These are phyloP conservation scores for Raphanus sativus DNA, from an alignment of 345 rosid genomes.

Conservation along the genomic window DNA sequence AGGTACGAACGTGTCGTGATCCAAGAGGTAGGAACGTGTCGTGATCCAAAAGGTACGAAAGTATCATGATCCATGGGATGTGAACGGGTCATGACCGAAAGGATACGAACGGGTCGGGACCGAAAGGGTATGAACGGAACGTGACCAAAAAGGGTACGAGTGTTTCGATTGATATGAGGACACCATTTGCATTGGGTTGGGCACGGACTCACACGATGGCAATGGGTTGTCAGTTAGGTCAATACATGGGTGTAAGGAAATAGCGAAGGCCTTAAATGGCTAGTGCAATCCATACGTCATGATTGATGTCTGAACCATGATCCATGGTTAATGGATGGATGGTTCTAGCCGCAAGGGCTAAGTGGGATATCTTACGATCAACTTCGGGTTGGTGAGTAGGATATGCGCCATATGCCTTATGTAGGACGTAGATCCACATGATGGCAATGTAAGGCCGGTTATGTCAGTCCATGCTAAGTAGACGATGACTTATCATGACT, in stretches of 20 bases:
- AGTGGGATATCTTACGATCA: no score
- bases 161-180: no score
- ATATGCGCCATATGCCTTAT: background rate
- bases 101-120: background rate
- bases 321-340: no score
- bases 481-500: background rate
- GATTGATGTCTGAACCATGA: no score
- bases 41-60: background rate
- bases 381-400: background rate
- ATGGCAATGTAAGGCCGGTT: background rate
- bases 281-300: no score
- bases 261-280: no score
- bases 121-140: background rate
- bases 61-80: background rate
- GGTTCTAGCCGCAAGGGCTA: no score
- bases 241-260: no score
- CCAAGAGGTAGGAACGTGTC: background rate
- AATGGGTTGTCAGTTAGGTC: no score
- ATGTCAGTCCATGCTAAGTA: background rate
- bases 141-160: background rate
- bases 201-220: no score
- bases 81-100: background rate
- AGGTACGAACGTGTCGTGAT: background rate
- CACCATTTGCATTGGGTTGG: no score
- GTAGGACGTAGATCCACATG: background rate